These are phyloP conservation scores for Miamiensis avidus DNA, from an alignment of 169 alveolate species.

Conservation along the genomic window DNA sequence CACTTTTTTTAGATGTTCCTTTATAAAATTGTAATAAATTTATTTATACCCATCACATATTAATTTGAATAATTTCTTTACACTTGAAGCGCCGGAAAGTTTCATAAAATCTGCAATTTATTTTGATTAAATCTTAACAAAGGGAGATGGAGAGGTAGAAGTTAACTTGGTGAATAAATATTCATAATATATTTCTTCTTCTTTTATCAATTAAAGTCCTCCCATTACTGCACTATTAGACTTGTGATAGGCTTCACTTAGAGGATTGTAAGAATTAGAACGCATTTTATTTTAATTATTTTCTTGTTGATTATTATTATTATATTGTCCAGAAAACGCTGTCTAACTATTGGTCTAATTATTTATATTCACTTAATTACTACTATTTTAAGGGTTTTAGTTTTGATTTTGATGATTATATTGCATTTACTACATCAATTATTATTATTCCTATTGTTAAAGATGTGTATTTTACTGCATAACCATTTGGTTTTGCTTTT, in stretches of 20 bases:
- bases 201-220: neutral
- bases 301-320: no score
- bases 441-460: neutral
- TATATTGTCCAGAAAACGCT: no score
- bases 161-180: neutral
- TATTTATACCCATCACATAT: no score
- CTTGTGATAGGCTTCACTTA: neutral
- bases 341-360: no score
- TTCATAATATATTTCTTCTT: neutral
- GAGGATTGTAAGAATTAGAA: neutral
- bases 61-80: no score
- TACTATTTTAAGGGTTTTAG: no score
- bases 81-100: neutral
- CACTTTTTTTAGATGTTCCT: neutral
- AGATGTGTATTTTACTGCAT: neutral
- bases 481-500: no score
- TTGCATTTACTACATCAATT: no score
- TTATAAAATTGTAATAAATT: no score
- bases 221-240: neutral
- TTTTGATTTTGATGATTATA: no score
- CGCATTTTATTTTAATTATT: no score
- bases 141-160: neutral
- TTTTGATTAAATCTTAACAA: neutral
- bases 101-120: neutral
- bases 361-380: no score